A percentile compares a stretch with the other conserved stretches of the same genome.
These are phyloP conservation scores for Phytophthora idaei DNA, from an alignment of 352 stramenopile genomes.

Conservation along the genomic window DNA sequence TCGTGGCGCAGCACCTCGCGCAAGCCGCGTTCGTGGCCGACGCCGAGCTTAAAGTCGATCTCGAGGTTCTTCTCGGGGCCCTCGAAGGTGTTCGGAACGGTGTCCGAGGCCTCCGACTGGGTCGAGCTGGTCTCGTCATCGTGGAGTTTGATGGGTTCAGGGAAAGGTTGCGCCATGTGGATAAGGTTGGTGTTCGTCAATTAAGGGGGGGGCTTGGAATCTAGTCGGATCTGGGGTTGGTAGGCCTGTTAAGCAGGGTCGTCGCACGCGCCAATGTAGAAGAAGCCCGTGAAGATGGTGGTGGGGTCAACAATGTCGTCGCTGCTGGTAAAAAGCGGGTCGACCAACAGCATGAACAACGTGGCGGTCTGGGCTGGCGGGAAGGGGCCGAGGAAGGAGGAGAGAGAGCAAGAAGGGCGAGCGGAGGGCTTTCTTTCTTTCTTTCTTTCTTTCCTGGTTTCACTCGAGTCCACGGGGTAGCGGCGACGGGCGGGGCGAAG, in stretches of 20 bases:
- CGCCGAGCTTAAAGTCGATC: conserved; percentile 90
- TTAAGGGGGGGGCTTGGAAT: conserved; percentile 4
- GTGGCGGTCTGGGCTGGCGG: conserved; percentile 31
- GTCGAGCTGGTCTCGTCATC: conserved; percentile 80
- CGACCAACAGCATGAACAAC: conserved; percentile 84
- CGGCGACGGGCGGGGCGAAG: not conserved
- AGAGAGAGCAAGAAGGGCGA: conserved; percentile 23
- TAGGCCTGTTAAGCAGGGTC: conserved; percentile 81
- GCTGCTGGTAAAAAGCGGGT: conserved; percentile 71
- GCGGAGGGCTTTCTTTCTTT: conserved; percentile 31
- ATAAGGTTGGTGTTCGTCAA: conserved; percentile 6
- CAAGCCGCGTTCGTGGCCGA: conserved; percentile 84
- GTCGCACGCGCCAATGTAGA: conserved; percentile 91
- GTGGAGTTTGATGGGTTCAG: conserved; percentile 68
- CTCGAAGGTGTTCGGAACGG: conserved; percentile 93
- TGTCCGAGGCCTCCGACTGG: conserved; percentile 67
- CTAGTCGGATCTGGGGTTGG: not conserved
- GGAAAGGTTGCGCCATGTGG: conserved; percentile 60
- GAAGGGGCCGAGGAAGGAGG: conserved; percentile 18
- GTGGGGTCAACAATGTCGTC: conserved; percentile 90
- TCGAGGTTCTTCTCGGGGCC: conserved; percentile 98
- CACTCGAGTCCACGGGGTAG: conserved; percentile 12
- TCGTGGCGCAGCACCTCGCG: conserved; percentile 88
- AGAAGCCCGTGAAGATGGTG: conserved; percentile 90
- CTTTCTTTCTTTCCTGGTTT: conserved; percentile 25